Evolutionary conservation across 345 rosid genomes (phyloP).

Genomic region (Chamaenerion angustifolium): DNA sequence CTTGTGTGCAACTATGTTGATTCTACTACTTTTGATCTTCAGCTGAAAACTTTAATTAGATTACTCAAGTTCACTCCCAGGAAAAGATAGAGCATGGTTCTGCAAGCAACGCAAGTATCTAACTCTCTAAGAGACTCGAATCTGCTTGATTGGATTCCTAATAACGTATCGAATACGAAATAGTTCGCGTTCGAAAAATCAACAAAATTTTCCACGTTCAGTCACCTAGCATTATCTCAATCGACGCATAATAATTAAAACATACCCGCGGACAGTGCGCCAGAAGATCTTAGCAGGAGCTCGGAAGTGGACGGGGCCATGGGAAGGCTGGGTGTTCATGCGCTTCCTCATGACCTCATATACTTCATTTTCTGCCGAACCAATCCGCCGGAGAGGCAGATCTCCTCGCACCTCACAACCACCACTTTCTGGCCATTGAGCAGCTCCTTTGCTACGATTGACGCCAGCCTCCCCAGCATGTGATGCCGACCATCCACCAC

Average conservation of each 20-base stretch:
- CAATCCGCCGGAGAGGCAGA: slow-evolving; percentile 76
- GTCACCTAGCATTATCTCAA: neutral
- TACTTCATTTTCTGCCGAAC: slow-evolving; percentile 93
- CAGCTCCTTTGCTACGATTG: slow-evolving; percentile 64
- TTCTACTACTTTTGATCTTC: too few species aligned
- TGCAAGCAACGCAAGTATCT: too few species aligned
- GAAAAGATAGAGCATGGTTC: too few species aligned
- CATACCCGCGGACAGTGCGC: slow-evolving; percentile 78
- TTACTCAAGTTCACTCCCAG: too few species aligned
- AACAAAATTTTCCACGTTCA: too few species aligned
- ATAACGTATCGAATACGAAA: too few species aligned
- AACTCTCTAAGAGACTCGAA: too few species aligned
- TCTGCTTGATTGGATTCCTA: too few species aligned
- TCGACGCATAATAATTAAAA: neutral
- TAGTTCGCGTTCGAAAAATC: too few species aligned
- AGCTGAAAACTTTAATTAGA: too few species aligned
- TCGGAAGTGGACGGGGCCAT: slow-evolving; percentile 86
- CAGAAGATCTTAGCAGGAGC: slow-evolving; percentile 91
- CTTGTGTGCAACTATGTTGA: too few species aligned
- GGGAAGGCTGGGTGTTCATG: slow-evolving; percentile 94
- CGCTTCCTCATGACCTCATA: slow-evolving; percentile 78
- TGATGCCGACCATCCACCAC: slow-evolving; percentile 84
- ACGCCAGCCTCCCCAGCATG: slow-evolving; percentile 64
- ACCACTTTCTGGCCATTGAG: slow-evolving; percentile 75
- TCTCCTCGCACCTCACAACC: slow-evolving; percentile 76